Base-by-base conservation (phyloP, 2,329 filamentous ascomycete genomes). In the Trichoderma simmonsii region DNA sequence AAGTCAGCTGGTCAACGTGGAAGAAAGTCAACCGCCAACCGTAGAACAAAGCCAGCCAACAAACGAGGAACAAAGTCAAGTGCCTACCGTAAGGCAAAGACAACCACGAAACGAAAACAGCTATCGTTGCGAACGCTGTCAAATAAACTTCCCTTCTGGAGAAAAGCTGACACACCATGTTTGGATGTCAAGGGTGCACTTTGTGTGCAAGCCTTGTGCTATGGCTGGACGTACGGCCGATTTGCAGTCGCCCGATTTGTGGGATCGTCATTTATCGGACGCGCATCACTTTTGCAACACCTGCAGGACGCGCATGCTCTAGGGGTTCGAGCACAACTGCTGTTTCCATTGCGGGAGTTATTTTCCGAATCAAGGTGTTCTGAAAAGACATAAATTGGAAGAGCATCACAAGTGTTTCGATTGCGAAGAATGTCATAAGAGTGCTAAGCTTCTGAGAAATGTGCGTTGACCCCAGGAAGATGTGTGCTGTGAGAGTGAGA, bases 321-420 rank as follows among this genome's bases (percentile, higher is more conserved):
- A 54, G 48, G 48, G 21, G 48, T 5, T 2, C 3, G 48, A 12
- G 21, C 48, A 54, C 11, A 54, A 54, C 11, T 54, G 48, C 21
- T 54, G 48, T 54, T 6, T 14, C 5, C 48, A 54, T 54, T 54
- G 48, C 48, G 1, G 11, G 7, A 3, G 0, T 5, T 1, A 1
- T 14, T 7, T 14, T 7, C 5, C 11, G n/a, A 2, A 14, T 54
- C 21, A 14, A 21, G 0, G 1, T 12, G 11, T 1, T 3, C n/a
- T 54, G 48, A 24, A 14, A 24, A 54, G 5, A 5, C 48, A 54
- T 24, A 54, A 54, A 54, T 3, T 54, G 11, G n/a, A 54, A 24
- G n/a, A 6, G 21, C 21, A 54, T 24, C n/a, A 54, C 11, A 54
- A 54, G 48, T 54, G 48, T 54, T 54, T 54, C 24, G 48, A 54